Base-by-base conservation (phyloP, 1,284 basidiomycete species). In the Sporisorium iseilematis-ciliati region DNA sequence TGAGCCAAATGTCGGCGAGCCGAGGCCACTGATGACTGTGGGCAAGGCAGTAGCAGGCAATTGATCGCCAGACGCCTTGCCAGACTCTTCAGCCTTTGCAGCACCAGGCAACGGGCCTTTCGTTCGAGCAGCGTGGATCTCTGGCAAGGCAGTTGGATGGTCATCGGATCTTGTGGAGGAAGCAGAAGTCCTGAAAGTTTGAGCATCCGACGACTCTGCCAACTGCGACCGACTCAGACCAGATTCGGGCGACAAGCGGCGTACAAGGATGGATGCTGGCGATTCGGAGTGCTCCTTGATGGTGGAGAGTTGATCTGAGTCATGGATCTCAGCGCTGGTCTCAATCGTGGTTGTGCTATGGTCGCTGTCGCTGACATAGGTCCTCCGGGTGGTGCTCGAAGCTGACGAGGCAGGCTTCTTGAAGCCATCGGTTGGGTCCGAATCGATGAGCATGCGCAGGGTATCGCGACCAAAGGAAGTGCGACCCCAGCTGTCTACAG, bases 201-300 rank as follows among this genome's bases (percentile, higher is more conserved):
- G 45, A 14, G 46, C 35, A 10, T 65, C 65, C 5, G 50, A 57
- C 12, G 42, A 31, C 6, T 33, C 56, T 6, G 50, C 56, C 11
- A 5, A 42, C 8, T 33, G 45, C 20, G 55, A 57, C 7, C 49
- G 60, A 42, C 60, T 64, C 41, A 57, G 35, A 5, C 50, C 43
- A 3, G 45, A 63, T 4, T 64, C 60, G 20, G 59, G 33, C 25
- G 71, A 68, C 11, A 49, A 40, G 6, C 57, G 65, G 4, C 54
- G 71, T 29, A 62, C 60, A 4, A 57, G 61, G 33, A 57, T 35
- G 2, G 61, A 58, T 21, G 57, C 61, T 1, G 71, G 71, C 51
- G 71, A 61, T 33, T 74, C 71, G n/a, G 57, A 56, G 50, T 56
- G 53, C 45, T 75, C 72, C 51, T 66, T 68, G 53, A 75, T 75